Percentiles rank a stretch among this genome's conserved stretches.
Conservation (phyloP, 768 basidiomycete species). For the Kwoniella dendrophila region DNA sequence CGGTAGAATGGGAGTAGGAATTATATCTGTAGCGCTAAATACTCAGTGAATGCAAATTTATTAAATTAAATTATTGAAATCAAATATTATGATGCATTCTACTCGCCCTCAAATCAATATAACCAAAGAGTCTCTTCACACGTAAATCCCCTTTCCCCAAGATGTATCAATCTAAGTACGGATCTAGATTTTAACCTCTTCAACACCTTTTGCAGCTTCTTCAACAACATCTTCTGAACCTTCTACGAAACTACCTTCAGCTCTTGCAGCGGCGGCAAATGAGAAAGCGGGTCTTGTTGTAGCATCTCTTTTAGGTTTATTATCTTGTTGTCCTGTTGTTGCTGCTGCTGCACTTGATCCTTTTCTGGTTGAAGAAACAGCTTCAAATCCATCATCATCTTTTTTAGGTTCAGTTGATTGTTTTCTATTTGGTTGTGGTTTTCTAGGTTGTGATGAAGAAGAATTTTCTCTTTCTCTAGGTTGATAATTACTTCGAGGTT, state of each 20-base stretch:
- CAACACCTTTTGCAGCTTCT: conserved; percentile 24
- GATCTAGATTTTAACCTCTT: conserved; percentile 24
- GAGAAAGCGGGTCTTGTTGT: conserved; percentile 74
- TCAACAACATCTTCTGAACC: conserved; percentile 26
- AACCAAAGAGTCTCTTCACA: not conserved
- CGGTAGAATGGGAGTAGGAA: too few relatives aligned
- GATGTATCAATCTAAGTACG: too few relatives aligned
- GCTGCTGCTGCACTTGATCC: conserved; percentile 9
- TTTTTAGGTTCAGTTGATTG: conserved; percentile 19
- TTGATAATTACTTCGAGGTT: conserved; percentile 3
- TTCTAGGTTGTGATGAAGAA: conserved; percentile 9
- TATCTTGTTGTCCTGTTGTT: conserved; percentile 6
- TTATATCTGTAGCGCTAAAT: too few relatives aligned
- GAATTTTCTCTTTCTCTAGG: conserved; percentile 8
- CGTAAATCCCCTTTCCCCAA: too few relatives aligned
- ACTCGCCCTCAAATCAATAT: not conserved
- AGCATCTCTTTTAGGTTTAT: conserved; percentile 55
- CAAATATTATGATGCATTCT: conserved; percentile 14
- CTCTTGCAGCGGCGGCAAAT: conserved; percentile 72
- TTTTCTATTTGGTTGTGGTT: conserved; percentile 25
- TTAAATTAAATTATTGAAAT: too few relatives aligned
- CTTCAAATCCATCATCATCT: conserved; percentile 38
- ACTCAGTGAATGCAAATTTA: too few relatives aligned
- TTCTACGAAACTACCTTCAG: conserved; percentile 35
- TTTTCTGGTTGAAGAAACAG: conserved; percentile 15